Evolutionary conservation across 2,329 filamentous ascomycete species (phyloP), one percentile per base, ranked within the genome.

Genomic region (Emmonsia crescens): DNA sequence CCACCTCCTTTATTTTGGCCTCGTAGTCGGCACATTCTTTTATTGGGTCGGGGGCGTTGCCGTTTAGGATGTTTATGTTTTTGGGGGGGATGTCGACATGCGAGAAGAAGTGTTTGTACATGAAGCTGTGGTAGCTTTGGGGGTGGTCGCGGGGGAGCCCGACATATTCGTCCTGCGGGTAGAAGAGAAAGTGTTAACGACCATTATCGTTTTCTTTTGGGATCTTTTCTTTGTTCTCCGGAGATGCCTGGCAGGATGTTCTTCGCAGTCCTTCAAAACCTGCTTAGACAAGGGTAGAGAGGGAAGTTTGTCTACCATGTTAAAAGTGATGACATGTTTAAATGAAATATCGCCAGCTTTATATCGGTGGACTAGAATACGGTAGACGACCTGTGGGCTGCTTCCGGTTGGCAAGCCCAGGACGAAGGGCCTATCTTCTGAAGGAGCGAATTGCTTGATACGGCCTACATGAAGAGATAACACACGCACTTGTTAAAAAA

Each of bases 51-150:
- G 82, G 77, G 0, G 89, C 89, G 71, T 92, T 93, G 69, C 89
- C 89, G 71, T 93, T 85, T 46, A 93, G 83, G 69, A 94, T 91
- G 76, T 95, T 86, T 72, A 94, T 90, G 73, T 93, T 92, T 70
- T 83, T 82, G 5, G 90, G 90, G 66, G 86, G 83, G 68, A 94
- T 87, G 71, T 95, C 89, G 68, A 94, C 86, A 66, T 86, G 89
- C 51, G 88, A 89, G 80, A 95, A 95, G 80, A 95, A 91, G 77
- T 94, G 83, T 76, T 89, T 89, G 83, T 91, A 95, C 90, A 95
- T 94, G 79, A 94, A 95, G 66, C 86, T 89, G 78, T 95, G 90
- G 76, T 95, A 95, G 69, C 87, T 91, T 74, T 94, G 86, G 14
- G 89, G 86, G 73, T 95, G 89, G 68, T 92, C 89, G 69, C 89